Conservation (phyloP, 2,329 filamentous ascomycete species). For the Paraconiothyrium brasiliense region DNA sequence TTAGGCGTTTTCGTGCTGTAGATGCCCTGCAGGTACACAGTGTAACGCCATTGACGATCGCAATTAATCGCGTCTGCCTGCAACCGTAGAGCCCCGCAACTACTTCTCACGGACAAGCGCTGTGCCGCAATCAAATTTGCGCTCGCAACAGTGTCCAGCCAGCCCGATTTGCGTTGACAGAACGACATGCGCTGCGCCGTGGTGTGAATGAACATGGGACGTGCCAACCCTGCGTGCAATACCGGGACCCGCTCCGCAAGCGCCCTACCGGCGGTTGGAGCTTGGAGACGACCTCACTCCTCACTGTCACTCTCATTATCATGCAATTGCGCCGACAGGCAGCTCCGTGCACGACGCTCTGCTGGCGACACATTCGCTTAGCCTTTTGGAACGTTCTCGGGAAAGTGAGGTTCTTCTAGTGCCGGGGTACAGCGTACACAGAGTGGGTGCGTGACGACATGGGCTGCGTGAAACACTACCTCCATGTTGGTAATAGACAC, state of each 20-base stretch:
- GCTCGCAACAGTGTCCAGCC: neutral
- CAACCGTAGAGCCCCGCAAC: neutral
- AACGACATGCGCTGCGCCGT: slow-evolving; percentile 5
- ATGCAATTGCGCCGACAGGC: neutral
- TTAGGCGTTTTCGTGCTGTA: neutral
- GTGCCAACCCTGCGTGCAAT: slow-evolving; percentile 16
- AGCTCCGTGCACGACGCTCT: neutral
- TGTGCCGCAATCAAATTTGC: slow-evolving; percentile 9
- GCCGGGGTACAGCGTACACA: slow-evolving; percentile 8
- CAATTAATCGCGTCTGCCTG: neutral
- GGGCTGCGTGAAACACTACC: neutral
- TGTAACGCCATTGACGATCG: slow-evolving; percentile 1
- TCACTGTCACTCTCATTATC: neutral
- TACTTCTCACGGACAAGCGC: neutral
- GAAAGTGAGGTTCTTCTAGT: neutral
- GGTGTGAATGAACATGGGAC: neutral
- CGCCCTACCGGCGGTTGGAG: slow-evolving; percentile 4
- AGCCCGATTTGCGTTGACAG: neutral
- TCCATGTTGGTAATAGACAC: neutral
- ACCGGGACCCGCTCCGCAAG: slow-evolving; percentile 12
- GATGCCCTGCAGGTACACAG: slow-evolving; percentile 3
- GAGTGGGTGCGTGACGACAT: slow-evolving; percentile 2
- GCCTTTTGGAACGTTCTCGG: neutral
- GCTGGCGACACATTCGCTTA: slow-evolving; percentile 2
- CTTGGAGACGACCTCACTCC: slow-evolving; percentile 10